phyloP scores from a whole-genome alignment of 805 yeast species.

The Zygosaccharomyces gambellarensis region DNA sequence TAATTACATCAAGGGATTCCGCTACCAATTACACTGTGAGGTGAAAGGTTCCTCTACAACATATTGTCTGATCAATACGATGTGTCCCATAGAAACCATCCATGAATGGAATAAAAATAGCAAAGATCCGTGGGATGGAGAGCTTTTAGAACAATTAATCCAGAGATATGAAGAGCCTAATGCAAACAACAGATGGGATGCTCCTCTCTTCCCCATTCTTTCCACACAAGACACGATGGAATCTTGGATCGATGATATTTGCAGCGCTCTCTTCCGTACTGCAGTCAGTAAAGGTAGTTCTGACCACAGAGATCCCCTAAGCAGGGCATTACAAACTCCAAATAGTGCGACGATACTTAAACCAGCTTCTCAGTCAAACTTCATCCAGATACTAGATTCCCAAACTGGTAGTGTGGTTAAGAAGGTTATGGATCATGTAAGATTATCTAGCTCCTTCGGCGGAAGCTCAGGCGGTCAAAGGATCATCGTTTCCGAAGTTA shows the following conservation, averaged over 20 bases:
- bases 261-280: constrained; percentile 49
- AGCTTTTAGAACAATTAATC: constrained; percentile 58
- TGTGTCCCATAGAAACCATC: constrained; percentile 61
- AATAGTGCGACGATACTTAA: constrained; percentile 80
- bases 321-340: constrained; percentile 59
- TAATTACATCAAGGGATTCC: constrained; percentile 88
- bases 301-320: constrained; percentile 38
- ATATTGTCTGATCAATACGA: constrained; percentile 74
- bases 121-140: constrained; percentile 53
- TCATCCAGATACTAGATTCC: constrained; percentile 70
- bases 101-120: constrained; percentile 51
- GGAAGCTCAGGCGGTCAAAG: constrained; percentile 43
- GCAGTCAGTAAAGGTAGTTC: constrained; percentile 5
- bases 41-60: constrained; percentile 80
- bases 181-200: constrained; percentile 83
- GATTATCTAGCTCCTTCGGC: constrained; percentile 36
- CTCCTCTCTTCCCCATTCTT: constrained; percentile 75
- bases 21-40: constrained; percentile 92
- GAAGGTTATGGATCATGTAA: constrained; percentile 50
- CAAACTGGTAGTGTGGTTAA: constrained; percentile 61
- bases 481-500: constrained; percentile 38
- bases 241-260: constrained; percentile 58
- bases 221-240: constrained; percentile 38
- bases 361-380: constrained; percentile 72
- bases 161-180: constrained; percentile 95